These are phyloP conservation scores for Eremochloa ophiuroides DNA, from an alignment of 176 grass and related monocot genomes.

Conservation along the genomic window DNA sequence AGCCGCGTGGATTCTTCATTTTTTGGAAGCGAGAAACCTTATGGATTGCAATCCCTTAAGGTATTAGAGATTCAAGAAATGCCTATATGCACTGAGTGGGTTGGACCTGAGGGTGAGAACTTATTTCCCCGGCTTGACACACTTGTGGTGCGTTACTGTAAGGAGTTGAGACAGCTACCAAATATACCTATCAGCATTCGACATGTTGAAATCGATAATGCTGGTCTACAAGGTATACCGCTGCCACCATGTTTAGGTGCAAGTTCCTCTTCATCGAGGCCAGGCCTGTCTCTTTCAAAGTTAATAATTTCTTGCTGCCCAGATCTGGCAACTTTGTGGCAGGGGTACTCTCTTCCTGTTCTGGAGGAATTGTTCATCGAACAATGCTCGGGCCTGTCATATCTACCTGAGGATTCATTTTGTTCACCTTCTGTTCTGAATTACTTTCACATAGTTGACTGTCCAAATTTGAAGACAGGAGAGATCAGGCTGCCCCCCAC, in stretches of 20 bases:
- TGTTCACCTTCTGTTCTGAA: constrained; percentile 15
- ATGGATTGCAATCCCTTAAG: constrained; percentile 32
- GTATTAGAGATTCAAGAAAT: constrained; percentile 30
- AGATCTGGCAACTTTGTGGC: constrained; percentile 13
- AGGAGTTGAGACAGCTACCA: constrained; percentile 21
- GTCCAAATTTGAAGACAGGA: constrained; percentile 16
- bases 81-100: constrained; percentile 31
- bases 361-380: constrained; percentile 31
- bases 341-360: constrained; percentile 16
- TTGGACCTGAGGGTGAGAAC: constrained; percentile 15
- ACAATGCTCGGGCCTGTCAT: constrained; percentile 29
- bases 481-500: constrained; percentile 14
- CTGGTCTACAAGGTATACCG: background rate
- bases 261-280: constrained; percentile 8
- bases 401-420: constrained; percentile 31
- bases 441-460: constrained; percentile 20
- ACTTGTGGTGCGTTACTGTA: constrained; percentile 28
- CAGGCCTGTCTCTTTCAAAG: background rate
- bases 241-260: constrained; percentile 23
- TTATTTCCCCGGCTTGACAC: constrained; percentile 32
- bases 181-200: constrained; percentile 17
- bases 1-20: constrained; percentile 27
- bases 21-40: background rate
- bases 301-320: constrained; percentile 1
- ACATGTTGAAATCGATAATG: constrained; percentile 25